Conservation (phyloP, 1,284 basidiomycete species). For the Ceratobasidium sp. region DNA sequence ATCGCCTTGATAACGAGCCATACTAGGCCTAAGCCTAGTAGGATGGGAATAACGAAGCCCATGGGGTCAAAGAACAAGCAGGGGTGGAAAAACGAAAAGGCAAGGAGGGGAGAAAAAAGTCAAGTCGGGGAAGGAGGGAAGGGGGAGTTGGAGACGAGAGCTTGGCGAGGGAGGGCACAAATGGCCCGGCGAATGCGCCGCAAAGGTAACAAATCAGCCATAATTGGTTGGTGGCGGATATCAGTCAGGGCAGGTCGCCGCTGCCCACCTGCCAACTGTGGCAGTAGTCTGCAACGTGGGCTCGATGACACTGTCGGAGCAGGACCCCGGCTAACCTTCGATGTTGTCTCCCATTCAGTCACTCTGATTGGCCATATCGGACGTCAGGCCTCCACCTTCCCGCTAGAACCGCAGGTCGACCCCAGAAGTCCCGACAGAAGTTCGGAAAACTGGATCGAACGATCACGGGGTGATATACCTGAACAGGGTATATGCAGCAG, state of each 20-base stretch:
- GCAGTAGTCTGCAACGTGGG: constrained; percentile 25
- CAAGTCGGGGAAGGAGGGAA: constrained; percentile 1
- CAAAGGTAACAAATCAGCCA: constrained; percentile 18
- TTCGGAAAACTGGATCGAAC: not conserved
- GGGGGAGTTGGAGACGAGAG: constrained; percentile 3
- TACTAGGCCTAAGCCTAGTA: constrained; percentile 15
- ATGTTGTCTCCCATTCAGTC: too few species aligned
- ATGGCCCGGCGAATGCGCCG: constrained; percentile 25
- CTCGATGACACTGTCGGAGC: not conserved
- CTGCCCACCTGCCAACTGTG: not conserved
- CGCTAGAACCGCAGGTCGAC: not conserved
- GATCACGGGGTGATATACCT: not conserved
- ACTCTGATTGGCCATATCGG: too few species aligned
- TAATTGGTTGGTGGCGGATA: constrained; percentile 37
- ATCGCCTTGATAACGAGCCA: constrained; percentile 29
- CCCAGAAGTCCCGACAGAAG: not conserved
- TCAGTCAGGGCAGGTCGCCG: constrained; percentile 1
- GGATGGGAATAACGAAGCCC: constrained; percentile 17
- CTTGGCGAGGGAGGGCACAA: not conserved
- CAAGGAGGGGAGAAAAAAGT: constrained; percentile 1
- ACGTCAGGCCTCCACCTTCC: too few species aligned
- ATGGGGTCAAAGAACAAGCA: not conserved
- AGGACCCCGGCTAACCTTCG: too few species aligned
- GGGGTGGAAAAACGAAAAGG: not conserved
- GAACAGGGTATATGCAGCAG: not conserved